Conservation (phyloP, 345 rosid species). For the Raphanus sativus region DNA sequence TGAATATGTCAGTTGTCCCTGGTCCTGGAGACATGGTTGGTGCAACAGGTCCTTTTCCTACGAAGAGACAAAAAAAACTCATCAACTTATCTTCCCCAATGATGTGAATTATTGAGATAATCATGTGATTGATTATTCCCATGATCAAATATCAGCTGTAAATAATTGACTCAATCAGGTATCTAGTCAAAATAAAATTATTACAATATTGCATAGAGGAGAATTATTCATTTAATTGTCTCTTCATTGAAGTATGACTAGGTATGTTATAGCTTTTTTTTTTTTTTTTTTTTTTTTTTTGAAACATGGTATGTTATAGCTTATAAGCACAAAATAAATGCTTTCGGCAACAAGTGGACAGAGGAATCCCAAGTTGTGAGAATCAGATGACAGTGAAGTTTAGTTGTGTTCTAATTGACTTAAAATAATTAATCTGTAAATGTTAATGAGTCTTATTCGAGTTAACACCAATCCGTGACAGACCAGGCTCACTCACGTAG, state of each 20-base stretch:
- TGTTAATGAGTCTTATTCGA: not conserved
- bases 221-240: not conserved
- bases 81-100: not conserved
- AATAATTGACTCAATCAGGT: not conserved
- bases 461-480: not conserved
- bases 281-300: too few relatives aligned
- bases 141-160: constrained; percentile 41
- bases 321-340: too few relatives aligned
- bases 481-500: not conserved
- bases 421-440: not conserved
- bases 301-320: too few relatives aligned
- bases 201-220: not conserved
- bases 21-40: constrained; percentile 22
- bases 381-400: not conserved
- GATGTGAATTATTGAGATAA: not conserved
- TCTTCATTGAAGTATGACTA: not conserved
- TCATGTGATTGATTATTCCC: constrained; percentile 18
- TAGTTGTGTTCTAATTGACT: not conserved
- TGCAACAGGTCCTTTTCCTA: constrained; percentile 52
- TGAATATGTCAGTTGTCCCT: not conserved
- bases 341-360: not conserved
- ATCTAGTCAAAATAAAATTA: not conserved
- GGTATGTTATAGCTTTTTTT: too few relatives aligned
- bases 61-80: not conserved
- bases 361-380: not conserved